Base-by-base conservation (phyloP, 202 grass and related monocot genomes). In the Alloteropsis angusta region DNA sequence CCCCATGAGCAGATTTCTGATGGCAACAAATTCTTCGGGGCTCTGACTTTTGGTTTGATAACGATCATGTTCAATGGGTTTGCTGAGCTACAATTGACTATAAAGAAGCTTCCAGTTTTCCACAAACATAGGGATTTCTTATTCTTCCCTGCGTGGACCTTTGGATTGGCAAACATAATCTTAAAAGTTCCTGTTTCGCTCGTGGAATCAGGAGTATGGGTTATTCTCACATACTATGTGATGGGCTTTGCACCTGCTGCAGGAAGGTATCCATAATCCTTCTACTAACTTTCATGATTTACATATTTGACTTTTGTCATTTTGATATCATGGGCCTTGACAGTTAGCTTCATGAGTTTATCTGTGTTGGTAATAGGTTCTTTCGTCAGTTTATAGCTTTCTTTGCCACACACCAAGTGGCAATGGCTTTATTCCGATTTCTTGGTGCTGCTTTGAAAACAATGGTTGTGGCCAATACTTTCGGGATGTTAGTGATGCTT, bases 111-210 rank as follows among this genome's bases (percentile, higher is more conserved):
- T 25, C 91, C 94, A 6, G 87, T 91, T 11, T 90, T 93, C 75
- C 94, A 92, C 68, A 97, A 92, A 68, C 94, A 97, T 17, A 92
- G 91, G 53, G 94, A 97, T 81, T 86, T 80, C 59, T 72, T 93
- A 10, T 97, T 97, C 76, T 93, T 90, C 37, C 94, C 94, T 0
- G 66, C 94, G 3, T 97, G 94, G 94, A 84, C 87, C 47, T 88
- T 84, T 63, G 91, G 79, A 15, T 60, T 97, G 39, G 82, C 89
- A 69, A 84, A 83, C 80, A 86, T 83, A 56, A 32, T 94, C 53
- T 76, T 92, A 11, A 89, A 81, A 64, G 43, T 92, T 72, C 94
- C 94, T 19, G 17, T 93, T 69, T 94, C 94, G 1, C 38, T 97
- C 7, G 16, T 97, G 39, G 94, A 97, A 42, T 14, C 91, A 9